Percentiles rank a stretch among this genome's conserved stretches.
phyloP scores from a whole-genome alignment of 192 early-diverging fungal species.

The Phlyctochytrium bullatum region DNA sequence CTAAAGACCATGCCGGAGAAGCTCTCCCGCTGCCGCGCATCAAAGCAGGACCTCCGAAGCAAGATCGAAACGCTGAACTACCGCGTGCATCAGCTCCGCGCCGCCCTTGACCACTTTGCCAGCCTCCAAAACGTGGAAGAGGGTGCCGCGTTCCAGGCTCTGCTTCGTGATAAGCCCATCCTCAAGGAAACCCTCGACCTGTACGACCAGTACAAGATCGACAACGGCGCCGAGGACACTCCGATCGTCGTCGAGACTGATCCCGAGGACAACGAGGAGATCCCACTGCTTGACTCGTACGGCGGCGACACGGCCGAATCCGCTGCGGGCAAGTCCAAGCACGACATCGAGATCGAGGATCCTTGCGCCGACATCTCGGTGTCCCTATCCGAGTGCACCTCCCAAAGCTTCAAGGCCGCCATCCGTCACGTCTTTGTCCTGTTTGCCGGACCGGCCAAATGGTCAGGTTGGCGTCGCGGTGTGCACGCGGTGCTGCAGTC shows the following conservation, averaged over 20 bases:
- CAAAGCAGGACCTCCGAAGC: slow-evolving; percentile 4
- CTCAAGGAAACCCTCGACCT: slow-evolving; percentile 54
- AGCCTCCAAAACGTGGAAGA: slow-evolving; percentile 19
- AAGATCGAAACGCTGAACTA: slow-evolving; percentile 30
- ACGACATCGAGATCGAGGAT: slow-evolving; percentile 8
- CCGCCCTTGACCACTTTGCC: slow-evolving; percentile 16
- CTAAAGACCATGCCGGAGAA: background rate
- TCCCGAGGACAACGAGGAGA: background rate
- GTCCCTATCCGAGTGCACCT: slow-evolving; percentile 1
- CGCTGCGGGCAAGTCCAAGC: background rate
- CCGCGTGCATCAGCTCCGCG: slow-evolving; percentile 8
- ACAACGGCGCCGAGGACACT: slow-evolving; percentile 31
- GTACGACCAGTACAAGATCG: slow-evolving; percentile 60
- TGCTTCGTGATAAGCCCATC: slow-evolving; percentile 29
- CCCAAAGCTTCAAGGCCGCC: background rate
- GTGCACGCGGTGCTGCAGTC: background rate
- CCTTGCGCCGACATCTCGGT: slow-evolving; percentile 17
- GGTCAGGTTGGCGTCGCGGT: slow-evolving; percentile 20
- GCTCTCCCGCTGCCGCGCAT: slow-evolving; percentile 1
- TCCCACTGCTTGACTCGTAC: background rate
- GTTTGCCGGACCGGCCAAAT: slow-evolving; percentile 9
- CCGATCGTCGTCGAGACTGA: slow-evolving; percentile 1
- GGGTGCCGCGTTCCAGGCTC: slow-evolving; percentile 27
- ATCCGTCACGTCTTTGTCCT: background rate
- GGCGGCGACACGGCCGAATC: no score